Evolutionary conservation across 257 asterid genomes (phyloP), one percentile per base, ranked within the genome.

Genomic region (Marsdenia floribunda): DNA sequence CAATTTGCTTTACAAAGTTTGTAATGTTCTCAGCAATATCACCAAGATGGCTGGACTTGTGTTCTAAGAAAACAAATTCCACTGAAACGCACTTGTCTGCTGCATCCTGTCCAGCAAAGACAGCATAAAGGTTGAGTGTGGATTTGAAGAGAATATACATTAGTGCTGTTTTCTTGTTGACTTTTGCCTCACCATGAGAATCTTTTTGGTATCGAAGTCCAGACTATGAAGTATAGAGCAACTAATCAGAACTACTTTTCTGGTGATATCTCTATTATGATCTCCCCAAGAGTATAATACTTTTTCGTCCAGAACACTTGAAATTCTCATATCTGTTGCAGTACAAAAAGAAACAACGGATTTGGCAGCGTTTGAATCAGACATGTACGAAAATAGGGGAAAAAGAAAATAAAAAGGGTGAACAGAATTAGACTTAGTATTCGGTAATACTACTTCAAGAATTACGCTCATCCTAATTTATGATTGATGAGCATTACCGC

Each of bases 1-100:
- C 89, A 65, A 90, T 89, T 84, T 89, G 91, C 85, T 86, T 80
- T 37, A 68, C 71, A 52, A 91, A 84, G 74, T 81, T 86, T 79
- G 82, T 82, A 83, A 83, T 80, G 82, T 73, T 84, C 78, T 80
- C 88, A 73, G 88, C 58, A 81, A 76, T 71, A 76, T 87, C 94
- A 44, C 85, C 85, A 64, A 81, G 85, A 74, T 86, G 85, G 80
- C 82, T 88, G 73, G 90, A 75, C 68, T 84, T 78, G 83, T 87
- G 91, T 82, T 87, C 90, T 80, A 94, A 72, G 77, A 88, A 84
- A 84, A 86, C 72, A 82, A 90, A 86, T 79, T 94, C 96, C 68
- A 92, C 84, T 37, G 80, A 76, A 78, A 94, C 82, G 85, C 86
- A 83, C 81, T 80, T 89, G 67, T 86, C 93, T 74, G 90, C 92